Conservation (phyloP, 2,329 filamentous ascomycete genomes). For the Myriangium duriaei region DNA sequence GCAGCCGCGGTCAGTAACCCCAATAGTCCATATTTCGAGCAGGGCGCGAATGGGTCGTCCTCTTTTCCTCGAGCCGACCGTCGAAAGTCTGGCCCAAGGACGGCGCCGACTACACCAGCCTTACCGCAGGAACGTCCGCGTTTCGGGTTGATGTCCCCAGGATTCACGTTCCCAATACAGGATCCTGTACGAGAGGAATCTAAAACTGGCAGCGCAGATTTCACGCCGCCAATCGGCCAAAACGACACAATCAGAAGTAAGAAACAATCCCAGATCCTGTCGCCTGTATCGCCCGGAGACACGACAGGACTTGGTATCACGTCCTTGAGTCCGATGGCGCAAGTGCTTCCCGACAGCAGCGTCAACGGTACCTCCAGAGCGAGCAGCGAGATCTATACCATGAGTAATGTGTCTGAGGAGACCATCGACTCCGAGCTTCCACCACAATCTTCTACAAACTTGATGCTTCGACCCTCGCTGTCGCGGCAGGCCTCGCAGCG, state of each 20-base stretch:
- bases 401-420: conserved; percentile 91
- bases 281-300: conserved; percentile 2
- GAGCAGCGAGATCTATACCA: conserved; percentile 86
- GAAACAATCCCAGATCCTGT: conserved; percentile 1
- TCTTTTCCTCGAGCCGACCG: conserved; percentile 17
- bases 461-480: conserved; percentile 38
- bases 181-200: conserved; percentile 1
- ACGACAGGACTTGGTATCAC: not conserved
- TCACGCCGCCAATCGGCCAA: not conserved
- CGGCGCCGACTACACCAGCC: conserved; percentile 11
- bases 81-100: conserved; percentile 18
- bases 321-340: conserved; percentile 41
- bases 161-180: conserved; percentile 2
- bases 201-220: not conserved
- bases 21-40: not conserved
- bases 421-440: conserved; percentile 68
- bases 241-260: not conserved
- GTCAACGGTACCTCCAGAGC: conserved; percentile 69
- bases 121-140: conserved; percentile 5
- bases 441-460: conserved; percentile 33
- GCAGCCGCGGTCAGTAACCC: not conserved
- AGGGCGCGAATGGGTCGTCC: conserved; percentile 25
- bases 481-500: conserved; percentile 23
- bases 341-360: conserved; percentile 67
- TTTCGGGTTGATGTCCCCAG: conserved; percentile 2